Conservation (phyloP, 2,329 filamentous ascomycete genomes). For the Intubia oerlemansii region DNA sequence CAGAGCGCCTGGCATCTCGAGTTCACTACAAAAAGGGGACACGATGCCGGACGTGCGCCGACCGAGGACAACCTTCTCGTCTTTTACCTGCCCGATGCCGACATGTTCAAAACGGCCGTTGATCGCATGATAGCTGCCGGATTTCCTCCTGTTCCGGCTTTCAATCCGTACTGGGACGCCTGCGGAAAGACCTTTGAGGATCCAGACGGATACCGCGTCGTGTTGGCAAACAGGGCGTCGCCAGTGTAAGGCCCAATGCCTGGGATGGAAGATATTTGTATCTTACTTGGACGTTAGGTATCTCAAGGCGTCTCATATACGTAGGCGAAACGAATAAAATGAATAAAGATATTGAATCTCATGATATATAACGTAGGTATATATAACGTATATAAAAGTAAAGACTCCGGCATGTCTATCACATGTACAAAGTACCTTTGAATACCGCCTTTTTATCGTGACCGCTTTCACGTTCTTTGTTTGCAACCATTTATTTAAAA, state of each 20-base stretch:
- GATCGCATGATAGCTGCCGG: slow-evolving; percentile 15
- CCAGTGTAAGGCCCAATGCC: slow-evolving; percentile 4
- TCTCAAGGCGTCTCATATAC: too few relatives aligned
- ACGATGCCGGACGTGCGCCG: slow-evolving; percentile 16
- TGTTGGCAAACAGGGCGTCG: slow-evolving; percentile 15
- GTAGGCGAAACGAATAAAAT: too few relatives aligned
- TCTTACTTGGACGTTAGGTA: too few relatives aligned
- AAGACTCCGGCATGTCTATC: too few relatives aligned
- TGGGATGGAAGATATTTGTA: too few relatives aligned
- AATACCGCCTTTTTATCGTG: too few relatives aligned
- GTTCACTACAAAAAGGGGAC: slow-evolving; percentile 16
- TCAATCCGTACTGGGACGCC: slow-evolving; percentile 23
- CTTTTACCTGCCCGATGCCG: slow-evolving; percentile 18
- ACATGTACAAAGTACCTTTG: too few relatives aligned
- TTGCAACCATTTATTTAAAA: too few relatives aligned
- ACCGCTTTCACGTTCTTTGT: too few relatives aligned
- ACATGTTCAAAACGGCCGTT: slow-evolving; percentile 12
- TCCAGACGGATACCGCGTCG: slow-evolving; percentile 22
- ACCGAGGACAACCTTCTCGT: slow-evolving; percentile 22
- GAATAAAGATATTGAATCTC: too few relatives aligned
- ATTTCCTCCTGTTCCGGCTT: slow-evolving; percentile 15
- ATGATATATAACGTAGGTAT: too few relatives aligned
- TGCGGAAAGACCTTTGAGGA: slow-evolving; percentile 23
- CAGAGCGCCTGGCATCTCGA: slow-evolving; percentile 19
- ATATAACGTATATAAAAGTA: too few relatives aligned